Evolutionary conservation across 2,329 filamentous ascomycete genomes (phyloP), one percentile per base, ranked within the genome.

Genomic region (Aureobasidium sp.): DNA sequence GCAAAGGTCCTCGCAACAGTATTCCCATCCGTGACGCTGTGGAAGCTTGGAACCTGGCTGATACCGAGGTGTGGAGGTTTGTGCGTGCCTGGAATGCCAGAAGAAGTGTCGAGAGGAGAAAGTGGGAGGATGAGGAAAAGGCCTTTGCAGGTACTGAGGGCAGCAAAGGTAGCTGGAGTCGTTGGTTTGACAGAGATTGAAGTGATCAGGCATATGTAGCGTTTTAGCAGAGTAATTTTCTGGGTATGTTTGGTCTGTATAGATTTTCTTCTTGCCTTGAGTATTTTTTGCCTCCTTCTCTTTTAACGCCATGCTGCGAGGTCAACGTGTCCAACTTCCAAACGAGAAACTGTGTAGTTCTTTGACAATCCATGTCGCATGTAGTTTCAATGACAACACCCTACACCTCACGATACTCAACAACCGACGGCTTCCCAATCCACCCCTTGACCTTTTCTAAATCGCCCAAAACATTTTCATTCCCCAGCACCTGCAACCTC

Each of bases 61-160:
- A 93, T 68, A 86, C 86, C 1, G 89, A 93, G 73, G 85, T 85
- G 1, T 93, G 89, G 89, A 84, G 83, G 68, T 92, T 92, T 69
- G 81, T 86, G 5, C 77, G 86, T 41, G 88, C 89, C 0, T 90
- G 83, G 65, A 76, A 85, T 55, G 87, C 87, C 21, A 76, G 88
- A 41, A 77, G 81, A 45, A 75, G 79, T 30, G 77, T 87, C 49
- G 88, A 91, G 77, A 77, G 87, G 62, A 71, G 78, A 66, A 78
- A 82, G 68, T 92, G 88, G 87, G 86, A 90, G 70, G 82, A 86
- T 64, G 83, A 88, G 63, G 87, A 90, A 75, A 80, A 80, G 65
- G 81, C 78, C 66, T 90, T 83, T 70, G 82, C 80, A 1, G 84
- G 83, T 9, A 84, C 84, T 25, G 81, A 82, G n/a, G 59, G 50